These are phyloP conservation scores for Urochloa ruziziensis DNA, from an alignment of 176 grass and related monocot genomes.

Conservation along the genomic window DNA sequence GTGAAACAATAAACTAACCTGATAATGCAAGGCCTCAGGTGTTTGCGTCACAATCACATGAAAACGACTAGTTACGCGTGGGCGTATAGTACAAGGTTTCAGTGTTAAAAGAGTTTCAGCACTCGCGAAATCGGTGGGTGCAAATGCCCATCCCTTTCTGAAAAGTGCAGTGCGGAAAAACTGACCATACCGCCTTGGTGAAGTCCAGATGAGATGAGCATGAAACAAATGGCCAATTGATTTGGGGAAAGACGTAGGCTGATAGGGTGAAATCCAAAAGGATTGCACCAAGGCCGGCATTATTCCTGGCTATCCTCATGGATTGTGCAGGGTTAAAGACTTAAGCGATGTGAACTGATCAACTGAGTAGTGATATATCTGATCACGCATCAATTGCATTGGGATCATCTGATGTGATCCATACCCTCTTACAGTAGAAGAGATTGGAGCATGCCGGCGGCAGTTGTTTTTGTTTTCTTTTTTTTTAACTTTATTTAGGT, in stretches of 20 bases:
- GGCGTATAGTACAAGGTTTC: not conserved
- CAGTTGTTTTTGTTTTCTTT: not conserved
- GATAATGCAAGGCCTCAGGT: slow-evolving; percentile 8
- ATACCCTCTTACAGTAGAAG: not conserved
- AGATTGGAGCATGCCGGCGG: not conserved
- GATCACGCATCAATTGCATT: not conserved
- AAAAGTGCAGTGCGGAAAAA: not conserved
- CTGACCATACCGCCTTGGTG: not conserved
- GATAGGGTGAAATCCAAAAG: not conserved
- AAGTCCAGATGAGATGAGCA: slow-evolving; percentile 17
- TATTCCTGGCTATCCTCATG: not conserved
- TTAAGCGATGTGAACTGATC: not conserved
- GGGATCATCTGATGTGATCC: not conserved
- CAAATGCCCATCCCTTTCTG: slow-evolving; percentile 22
- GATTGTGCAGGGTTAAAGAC: not conserved
- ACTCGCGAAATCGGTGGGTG: not conserved
- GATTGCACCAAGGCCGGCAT: not conserved
- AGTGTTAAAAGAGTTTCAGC: not conserved
- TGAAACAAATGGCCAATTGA: not conserved
- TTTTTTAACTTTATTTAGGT: not conserved
- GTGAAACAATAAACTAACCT: not conserved
- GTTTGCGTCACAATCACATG: slow-evolving; percentile 10
- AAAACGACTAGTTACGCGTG: slow-evolving; percentile 20
- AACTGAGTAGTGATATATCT: not conserved
- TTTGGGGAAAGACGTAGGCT: not conserved